Base-by-base conservation (phyloP, 257 asterid genomes). In the Nicotiana knightiana region DNA sequence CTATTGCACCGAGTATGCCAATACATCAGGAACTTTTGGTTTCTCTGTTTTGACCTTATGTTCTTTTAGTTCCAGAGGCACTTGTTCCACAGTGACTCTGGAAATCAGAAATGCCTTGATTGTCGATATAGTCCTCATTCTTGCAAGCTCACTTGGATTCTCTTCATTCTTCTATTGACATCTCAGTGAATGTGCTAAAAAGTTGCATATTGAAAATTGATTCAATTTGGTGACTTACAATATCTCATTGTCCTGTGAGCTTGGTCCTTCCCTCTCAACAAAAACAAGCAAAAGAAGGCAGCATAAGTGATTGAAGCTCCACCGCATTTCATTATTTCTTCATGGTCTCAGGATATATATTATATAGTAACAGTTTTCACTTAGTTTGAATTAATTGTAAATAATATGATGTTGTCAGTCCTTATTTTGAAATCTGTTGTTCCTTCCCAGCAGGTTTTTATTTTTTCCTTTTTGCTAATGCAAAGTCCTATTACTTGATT, bases 401-500 rank as follows among this genome's bases (percentile, higher is more conserved):
- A 48, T 48, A 43, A 12, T 43, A 48, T 73, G 79, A 71, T 71
- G n/a, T 73, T 71, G 61, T 24, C 61, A 48, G 61, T 73, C 79
- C 62, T 24, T 24, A 48, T 46, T 46, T 73, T 73, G 79, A 71
- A 48, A 33, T 48, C 28, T 37, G 21, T 24, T 57, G 28, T 30
- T 79, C 62, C 71, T 57, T 65, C 48, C 83, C 70, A 46, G 18
- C 16, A 43, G 32, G 28, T 59, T 48, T 63, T 64, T 16, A 9
- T 80, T 64, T 17, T 35, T 54, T 28, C 53, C 48, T 18, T 53
- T 53, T 12, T 9, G 71, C 80, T 79, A 62, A 82, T 48, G 84
- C 9, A 33, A 59, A 62, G 28, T 83, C 10, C 15, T 67, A 4
- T 81, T 76, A 73, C 76, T 83, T 87, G 81, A 83, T 64, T 79